Base-by-base conservation (phyloP, 805 yeast species). In the Teunomyces stri region DNA sequence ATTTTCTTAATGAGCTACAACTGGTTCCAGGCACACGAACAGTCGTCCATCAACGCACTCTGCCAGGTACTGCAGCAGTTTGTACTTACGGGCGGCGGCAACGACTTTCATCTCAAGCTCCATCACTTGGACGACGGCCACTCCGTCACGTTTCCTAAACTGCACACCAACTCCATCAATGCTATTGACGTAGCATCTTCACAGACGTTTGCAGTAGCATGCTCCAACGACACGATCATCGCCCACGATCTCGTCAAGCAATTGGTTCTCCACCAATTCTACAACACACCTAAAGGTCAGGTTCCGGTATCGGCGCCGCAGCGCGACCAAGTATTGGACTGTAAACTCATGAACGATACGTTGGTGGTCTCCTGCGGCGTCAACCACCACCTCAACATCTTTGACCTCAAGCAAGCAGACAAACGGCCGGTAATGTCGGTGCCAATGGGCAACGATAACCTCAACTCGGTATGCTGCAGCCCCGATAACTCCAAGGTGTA, bases 301-400 rank as follows among this genome's bases (percentile, higher is more conserved):
- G 47, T 18, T n/a, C 29, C 13, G 13, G 18, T 37, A 3, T 27
- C 13, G 15, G 6, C 44, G 9, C 37, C 28, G 5, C 22, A 28
- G 28, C 36, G 34, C 20, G 59, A 62, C 48, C 42, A 51, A 18
- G 51, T 66, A 7, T 52, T 59, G 41, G 62, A 55, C 34, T 52
- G 60, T 31, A 51, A 54, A 42, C 47, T 61, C 16, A 34, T 65
- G 30, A 55, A 53, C 34, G 49, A 54, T 20, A 45, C 54, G 15
- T 31, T 65, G 44, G 36, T 61, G 15, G 62, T 55, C 0, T 43
- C 60, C 15, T 65, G 68, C 45, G 71, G 71, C 1, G 49, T 52
- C 13, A 60, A 58, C 42, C 59, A 59, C 43, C 41, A 45, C 13
- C 38, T 66, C 20, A 52, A 53, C 25, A 43, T 66, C 20, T 62